Evolutionary conservation across 148 eudicot genomes (phyloP).

Genomic region (Vaccinium corymbosum): DNA sequence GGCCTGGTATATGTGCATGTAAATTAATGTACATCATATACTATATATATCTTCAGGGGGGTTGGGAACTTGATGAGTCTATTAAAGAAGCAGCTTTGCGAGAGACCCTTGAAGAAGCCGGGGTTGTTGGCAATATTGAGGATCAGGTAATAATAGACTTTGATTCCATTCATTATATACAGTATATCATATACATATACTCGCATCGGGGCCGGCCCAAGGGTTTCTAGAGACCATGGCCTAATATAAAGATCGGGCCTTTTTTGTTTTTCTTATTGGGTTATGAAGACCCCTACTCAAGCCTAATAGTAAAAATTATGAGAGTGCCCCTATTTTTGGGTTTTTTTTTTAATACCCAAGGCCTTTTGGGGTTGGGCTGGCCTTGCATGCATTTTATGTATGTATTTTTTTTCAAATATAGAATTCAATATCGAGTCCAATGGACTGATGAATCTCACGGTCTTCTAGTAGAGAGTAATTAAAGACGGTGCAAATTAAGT

Average conservation of each 20-base stretch:
- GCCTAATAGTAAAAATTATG: too few species aligned
- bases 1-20: neutral
- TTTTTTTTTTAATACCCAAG: too few species aligned
- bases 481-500: too few species aligned
- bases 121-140: constrained; percentile 48
- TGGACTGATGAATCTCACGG: neutral
- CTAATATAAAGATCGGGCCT: too few species aligned
- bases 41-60: constrained; percentile 40
- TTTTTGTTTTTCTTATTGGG: too few species aligned
- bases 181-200: too few species aligned
- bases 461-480: neutral
- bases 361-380: too few species aligned
- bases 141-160: constrained; percentile 25
- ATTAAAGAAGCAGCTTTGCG: constrained; percentile 55
- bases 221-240: too few species aligned
- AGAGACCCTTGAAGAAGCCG: constrained; percentile 68
- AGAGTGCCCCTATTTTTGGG: too few species aligned
- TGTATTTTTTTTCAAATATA: neutral
- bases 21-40: neutral
- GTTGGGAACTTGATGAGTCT: constrained; percentile 74
- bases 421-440: neutral
- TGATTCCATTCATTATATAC: neutral
- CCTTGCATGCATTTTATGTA: too few species aligned
- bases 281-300: too few species aligned
- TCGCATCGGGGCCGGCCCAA: too few species aligned